Conservation (phyloP, 2,329 filamentous ascomycete species). For the Colletotrichum shisoi region DNA sequence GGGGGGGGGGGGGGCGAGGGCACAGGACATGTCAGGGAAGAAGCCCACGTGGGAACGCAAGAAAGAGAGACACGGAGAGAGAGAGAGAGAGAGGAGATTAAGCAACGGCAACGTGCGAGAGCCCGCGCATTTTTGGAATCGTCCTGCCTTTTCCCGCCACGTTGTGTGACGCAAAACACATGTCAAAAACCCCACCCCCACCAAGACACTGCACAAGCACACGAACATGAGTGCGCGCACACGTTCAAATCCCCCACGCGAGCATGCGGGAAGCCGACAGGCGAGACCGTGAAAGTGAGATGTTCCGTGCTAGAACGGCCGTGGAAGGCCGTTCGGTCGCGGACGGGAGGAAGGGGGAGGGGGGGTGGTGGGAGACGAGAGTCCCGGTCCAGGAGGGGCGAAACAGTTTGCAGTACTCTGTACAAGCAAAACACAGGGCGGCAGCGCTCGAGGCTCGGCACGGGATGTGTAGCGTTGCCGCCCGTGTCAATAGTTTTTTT, state of each 20-base stretch:
- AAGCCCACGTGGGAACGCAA: too few relatives aligned
- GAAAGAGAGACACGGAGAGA: not conserved
- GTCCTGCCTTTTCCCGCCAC: not conserved
- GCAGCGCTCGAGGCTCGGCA: too few relatives aligned
- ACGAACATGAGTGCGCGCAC: not conserved
- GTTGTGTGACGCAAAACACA: not conserved
- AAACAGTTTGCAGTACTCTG: not conserved
- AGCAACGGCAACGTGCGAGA: not conserved
- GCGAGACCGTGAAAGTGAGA: not conserved
- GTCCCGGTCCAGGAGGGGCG: not conserved
- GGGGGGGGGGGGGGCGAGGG: too few relatives aligned
- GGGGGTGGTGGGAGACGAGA: not conserved
- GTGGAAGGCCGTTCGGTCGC: slow-evolving; percentile 28
- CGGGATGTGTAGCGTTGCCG: too few relatives aligned
- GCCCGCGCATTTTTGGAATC: not conserved
- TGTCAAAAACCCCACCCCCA: not conserved
- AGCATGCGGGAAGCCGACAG: not conserved
- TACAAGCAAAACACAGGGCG: not conserved
- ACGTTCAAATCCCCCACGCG: not conserved
- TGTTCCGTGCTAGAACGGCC: slow-evolving; percentile 19
- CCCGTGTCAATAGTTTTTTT: not conserved
- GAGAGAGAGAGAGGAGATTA: not conserved
- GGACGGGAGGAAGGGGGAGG: not conserved
- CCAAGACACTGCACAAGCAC: not conserved
- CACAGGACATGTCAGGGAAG: too few relatives aligned